A percentile compares a stretch with the other conserved stretches of the same genome.
Conservation (phyloP, 306 rosid genomes). For the Elaeagnus macrophylla region DNA sequence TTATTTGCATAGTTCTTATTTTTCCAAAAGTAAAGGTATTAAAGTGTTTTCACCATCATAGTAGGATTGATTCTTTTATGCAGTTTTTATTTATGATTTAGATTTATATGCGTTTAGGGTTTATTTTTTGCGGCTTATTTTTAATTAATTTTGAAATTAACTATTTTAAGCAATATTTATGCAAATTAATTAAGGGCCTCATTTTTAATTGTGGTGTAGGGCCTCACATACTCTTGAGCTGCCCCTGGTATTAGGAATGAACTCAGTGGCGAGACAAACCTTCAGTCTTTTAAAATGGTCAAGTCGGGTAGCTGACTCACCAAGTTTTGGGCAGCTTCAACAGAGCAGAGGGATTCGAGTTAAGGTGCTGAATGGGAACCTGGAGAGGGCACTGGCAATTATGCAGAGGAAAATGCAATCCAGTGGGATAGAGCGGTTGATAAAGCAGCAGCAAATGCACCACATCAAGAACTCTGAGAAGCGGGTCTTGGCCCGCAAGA, state of each 20-base stretch:
- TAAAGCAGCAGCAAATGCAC: conserved; percentile 48
- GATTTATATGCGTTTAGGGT: no score
- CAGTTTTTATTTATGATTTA: no score
- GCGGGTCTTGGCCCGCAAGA: conserved; percentile 63
- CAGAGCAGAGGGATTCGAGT: conserved; percentile 77
- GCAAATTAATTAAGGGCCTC: no score
- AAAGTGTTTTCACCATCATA: no score
- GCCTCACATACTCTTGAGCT: no score
- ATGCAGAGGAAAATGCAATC: conserved; percentile 76
- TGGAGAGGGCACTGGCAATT: conserved; percentile 48
- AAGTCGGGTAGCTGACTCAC: conserved; percentile 16
- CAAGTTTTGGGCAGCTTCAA: conserved; percentile 29
- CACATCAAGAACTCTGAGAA: conserved; percentile 91
- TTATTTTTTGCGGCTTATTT: no score
- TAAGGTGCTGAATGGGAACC: conserved; percentile 49
- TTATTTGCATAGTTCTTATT: no score
- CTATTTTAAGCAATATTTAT: no score
- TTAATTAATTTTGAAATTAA: no score
- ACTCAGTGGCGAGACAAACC: conserved; percentile 34
- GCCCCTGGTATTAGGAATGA: conserved; percentile 30
- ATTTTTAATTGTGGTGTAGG: no score
- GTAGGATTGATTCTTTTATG: no score
- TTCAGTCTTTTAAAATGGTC: conserved; percentile 33
- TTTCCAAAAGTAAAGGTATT: no score
- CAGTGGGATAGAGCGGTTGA: conserved; percentile 84